A percentile compares a stretch with the other conserved stretches of the same genome.
Conservation (phyloP, 2,329 filamentous ascomycete species). For the Talaromyces amestolkiae region DNA sequence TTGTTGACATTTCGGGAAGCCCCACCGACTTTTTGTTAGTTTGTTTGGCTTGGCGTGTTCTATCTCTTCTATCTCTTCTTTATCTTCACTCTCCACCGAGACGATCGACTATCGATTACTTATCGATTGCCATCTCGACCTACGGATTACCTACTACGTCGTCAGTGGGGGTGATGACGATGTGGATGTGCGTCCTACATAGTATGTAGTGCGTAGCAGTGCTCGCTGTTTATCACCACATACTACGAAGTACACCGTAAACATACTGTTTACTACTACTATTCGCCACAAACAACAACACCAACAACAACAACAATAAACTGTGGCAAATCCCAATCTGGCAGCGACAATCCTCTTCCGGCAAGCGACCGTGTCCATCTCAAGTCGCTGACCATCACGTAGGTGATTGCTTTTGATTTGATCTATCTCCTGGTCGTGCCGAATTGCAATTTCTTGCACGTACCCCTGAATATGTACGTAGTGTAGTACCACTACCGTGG, state of each 20-base stretch:
- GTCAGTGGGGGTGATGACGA: neutral
- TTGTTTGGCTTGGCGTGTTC: conserved; percentile 12
- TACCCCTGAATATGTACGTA: neutral
- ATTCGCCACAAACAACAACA: conserved; percentile 4
- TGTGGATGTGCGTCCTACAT: neutral
- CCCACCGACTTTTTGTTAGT: neutral
- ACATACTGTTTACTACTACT: neutral
- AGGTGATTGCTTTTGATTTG: conserved; percentile 1
- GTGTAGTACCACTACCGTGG: neutral
- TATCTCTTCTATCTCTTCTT: neutral
- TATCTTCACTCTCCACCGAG: neutral
- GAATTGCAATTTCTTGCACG: neutral
- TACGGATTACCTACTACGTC: neutral
- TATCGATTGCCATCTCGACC: neutral
- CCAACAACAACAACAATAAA: neutral
- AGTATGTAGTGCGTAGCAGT: too few species aligned
- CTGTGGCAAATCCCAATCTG: conserved; percentile 6
- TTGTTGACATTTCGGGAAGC: conserved; percentile 16
- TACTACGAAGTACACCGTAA: too few species aligned
- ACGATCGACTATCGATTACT: conserved; percentile 6
- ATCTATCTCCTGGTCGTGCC: neutral
- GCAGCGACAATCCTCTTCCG: neutral
- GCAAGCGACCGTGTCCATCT: neutral
- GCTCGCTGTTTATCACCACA: neutral
- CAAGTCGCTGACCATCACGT: neutral